Base-by-base conservation (phyloP, 208 protist genomes). In the Acanthamoeba culbertsoni region DNA sequence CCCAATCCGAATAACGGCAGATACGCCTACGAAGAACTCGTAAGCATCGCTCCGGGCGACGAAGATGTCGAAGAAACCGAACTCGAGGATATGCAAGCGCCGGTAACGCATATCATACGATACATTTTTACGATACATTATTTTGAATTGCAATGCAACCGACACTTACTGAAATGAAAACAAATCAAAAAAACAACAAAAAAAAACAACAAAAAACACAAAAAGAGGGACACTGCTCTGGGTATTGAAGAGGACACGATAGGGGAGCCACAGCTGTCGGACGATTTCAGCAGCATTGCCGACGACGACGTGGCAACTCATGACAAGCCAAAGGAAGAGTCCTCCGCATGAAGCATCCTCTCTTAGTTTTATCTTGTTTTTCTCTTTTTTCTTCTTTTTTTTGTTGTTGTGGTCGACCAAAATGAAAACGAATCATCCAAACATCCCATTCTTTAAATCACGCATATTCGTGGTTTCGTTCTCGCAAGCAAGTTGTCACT, bases 1-100 rank as follows among this genome's bases (percentile, higher is more conserved):
- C 79, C 79, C 14, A 89, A 89, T 51, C 53, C 79, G 16, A 89
- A 89, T 33, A 89, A 89, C 33, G 79, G 55, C 2, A 42, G 79
- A 1, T 68, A 89, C 53, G 71, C 71, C 43, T 82, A 82, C 71
- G 71, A 82, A 31, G 71, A 82, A 43, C 71, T 82, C 16, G 71
- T 55, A 7, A 82, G 71, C 45, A 51, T 5, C 40, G 10, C 23
- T 18, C 43, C 46, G 12, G 51, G 26, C 46, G 79, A 65, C 2
- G 55, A 59, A 12, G 46, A n/a, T 37, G 48, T 51, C 40, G 73
- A 5, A 18, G 68, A 77, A 20, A 43, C 2, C 7, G 73, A 16
- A 57, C 26, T 35, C 40, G 79, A 89, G 55, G 55, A 89, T 51
- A 89, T 89, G 79, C 79, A 89, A 37, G 55, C 79, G 26, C 40